A percentile compares a stretch with the other conserved stretches of the same genome.
These are phyloP conservation scores for Pilasporangium apinafurcum DNA, from an alignment of 352 stramenopile species.

Conservation along the genomic window DNA sequence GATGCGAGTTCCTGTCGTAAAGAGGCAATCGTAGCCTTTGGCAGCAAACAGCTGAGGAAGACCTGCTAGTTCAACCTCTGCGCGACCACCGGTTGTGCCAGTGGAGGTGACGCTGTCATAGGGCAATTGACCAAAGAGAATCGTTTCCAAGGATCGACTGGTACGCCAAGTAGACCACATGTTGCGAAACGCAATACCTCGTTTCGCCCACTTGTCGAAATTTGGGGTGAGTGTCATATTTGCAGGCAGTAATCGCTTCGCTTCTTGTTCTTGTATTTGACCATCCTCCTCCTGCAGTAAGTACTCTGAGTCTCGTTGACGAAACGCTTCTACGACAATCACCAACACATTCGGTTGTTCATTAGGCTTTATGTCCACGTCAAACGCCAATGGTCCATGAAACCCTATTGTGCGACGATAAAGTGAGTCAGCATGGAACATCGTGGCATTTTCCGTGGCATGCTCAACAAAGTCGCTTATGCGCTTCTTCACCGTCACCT, in stretches of 20 bases:
- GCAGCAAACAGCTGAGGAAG: conserved; percentile 49
- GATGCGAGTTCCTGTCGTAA: conserved; percentile 47
- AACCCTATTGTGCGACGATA: conserved; percentile 42
- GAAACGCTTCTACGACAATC: conserved; percentile 62
- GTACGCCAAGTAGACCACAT: conserved; percentile 67
- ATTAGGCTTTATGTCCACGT: conserved; percentile 23
- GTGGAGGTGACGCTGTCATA: conserved; percentile 53
- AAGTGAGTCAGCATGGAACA: conserved; percentile 34
- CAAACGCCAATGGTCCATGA: conserved; percentile 43
- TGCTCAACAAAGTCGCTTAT: conserved; percentile 40
- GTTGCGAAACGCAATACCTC: conserved; percentile 44
- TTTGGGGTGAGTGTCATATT: conserved; percentile 58
- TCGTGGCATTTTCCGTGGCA: conserved; percentile 28
- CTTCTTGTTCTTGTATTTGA: no score
- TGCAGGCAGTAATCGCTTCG: conserved; percentile 25
- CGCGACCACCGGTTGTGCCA: conserved; percentile 31
- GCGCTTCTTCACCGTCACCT: conserved; percentile 6
- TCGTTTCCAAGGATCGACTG: conserved; percentile 56
- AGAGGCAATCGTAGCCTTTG: conserved; percentile 57
- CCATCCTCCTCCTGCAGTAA: conserved; percentile 28
- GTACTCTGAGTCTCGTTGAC: conserved; percentile 48
- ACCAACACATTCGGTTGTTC: conserved; percentile 59
- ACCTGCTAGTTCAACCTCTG: conserved; percentile 27
- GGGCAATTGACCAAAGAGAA: conserved; percentile 57
- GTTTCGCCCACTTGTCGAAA: conserved; percentile 50